These are phyloP conservation scores for Botryotinia calthae DNA, from an alignment of 2,329 filamentous ascomycete species.

Conservation along the genomic window DNA sequence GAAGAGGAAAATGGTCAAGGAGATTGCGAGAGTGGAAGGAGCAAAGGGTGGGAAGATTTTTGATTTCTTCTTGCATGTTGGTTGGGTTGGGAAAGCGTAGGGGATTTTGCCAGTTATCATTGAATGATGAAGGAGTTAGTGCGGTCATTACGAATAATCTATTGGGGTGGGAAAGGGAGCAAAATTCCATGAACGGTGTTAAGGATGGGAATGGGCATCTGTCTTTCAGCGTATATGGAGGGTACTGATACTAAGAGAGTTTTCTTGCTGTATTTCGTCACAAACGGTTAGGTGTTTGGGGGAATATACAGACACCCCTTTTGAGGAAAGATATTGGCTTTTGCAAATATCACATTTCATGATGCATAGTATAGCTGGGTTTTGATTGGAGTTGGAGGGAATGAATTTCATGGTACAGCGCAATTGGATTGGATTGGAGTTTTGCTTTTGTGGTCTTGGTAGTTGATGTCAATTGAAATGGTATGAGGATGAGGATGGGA, in stretches of 20 bases:
- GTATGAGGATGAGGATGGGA: neutral
- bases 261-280: neutral
- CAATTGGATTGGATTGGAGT: neutral
- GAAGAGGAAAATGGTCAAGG: constrained; percentile 91
- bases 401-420: neutral
- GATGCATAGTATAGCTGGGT: neutral
- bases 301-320: neutral
- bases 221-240: neutral
- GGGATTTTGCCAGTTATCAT: neutral
- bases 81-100: constrained; percentile 80
- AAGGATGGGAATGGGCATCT: neutral
- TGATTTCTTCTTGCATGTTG: constrained; percentile 90
- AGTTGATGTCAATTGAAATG: neutral
- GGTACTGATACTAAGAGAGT: neutral
- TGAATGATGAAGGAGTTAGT: neutral
- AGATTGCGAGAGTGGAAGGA: constrained; percentile 78
- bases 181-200: neutral
- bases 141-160: neutral
- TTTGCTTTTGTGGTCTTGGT: neutral
- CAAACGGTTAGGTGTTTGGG: neutral
- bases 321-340: neutral
- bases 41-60: constrained; percentile 84
- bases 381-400: neutral
- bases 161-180: neutral
- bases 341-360: neutral